Percentiles rank a stretch among this genome's conserved stretches.
Conservation (phyloP, 2,329 filamentous ascomycete genomes). For the Monilinia aucupariae region DNA sequence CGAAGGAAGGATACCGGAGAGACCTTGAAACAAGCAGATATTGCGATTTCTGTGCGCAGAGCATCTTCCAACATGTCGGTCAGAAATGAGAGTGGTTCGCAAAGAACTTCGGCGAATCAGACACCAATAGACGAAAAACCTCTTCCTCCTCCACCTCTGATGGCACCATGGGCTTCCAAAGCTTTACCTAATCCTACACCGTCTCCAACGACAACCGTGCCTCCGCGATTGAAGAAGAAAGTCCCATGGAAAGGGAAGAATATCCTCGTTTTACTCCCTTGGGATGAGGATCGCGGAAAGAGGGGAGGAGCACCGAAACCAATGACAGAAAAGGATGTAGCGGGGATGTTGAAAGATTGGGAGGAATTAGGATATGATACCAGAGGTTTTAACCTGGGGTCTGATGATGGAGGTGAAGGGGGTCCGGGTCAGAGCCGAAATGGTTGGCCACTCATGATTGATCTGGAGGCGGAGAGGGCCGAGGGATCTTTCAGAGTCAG, state of each 20-base stretch:
- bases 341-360: slow-evolving; percentile 60
- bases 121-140: slow-evolving; percentile 38
- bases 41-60: slow-evolving; percentile 19
- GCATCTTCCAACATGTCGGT: slow-evolving; percentile 23
- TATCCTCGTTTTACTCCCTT: slow-evolving; percentile 64
- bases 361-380: slow-evolving; percentile 64
- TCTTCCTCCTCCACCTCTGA: slow-evolving; percentile 33
- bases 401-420: slow-evolving; percentile 30
- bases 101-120: slow-evolving; percentile 22
- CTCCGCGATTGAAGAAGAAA: slow-evolving; percentile 63
- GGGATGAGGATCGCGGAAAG: slow-evolving; percentile 60
- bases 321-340: slow-evolving; percentile 50
- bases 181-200: slow-evolving; percentile 19
- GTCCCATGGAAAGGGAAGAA: slow-evolving; percentile 70
- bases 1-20: slow-evolving; percentile 35
- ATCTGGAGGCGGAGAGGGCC: slow-evolving; percentile 52
- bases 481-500: slow-evolving; percentile 53
- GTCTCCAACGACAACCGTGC: slow-evolving; percentile 37
- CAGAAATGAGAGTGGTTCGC: slow-evolving; percentile 24
- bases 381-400: slow-evolving; percentile 61
- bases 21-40: slow-evolving; percentile 34
- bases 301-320: slow-evolving; percentile 50
- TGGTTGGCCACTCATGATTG: slow-evolving; percentile 60
- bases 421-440: slow-evolving; percentile 53
- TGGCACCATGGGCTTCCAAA: slow-evolving; percentile 21